A percentile compares a stretch with the other conserved stretches of the same genome.
These are phyloP conservation scores for Podaxis carcinomalis DNA, from an alignment of 768 basidiomycete species.

Conservation along the genomic window DNA sequence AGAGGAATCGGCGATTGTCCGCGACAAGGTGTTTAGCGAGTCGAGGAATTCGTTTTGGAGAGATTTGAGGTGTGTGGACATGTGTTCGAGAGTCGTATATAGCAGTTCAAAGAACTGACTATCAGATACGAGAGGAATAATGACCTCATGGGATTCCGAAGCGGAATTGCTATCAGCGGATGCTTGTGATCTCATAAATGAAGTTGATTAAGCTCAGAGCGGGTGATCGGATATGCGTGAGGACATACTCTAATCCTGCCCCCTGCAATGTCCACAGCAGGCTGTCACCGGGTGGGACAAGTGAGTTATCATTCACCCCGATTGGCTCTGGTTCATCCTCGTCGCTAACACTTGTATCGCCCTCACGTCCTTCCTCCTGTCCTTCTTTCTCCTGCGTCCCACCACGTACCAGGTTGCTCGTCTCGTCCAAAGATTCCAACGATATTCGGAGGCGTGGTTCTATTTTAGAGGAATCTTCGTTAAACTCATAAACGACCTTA, in stretches of 20 bases:
- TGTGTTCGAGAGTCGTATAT: conserved; percentile 51
- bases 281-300: conserved; percentile 2
- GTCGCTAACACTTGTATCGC: conserved; percentile 3
- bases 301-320: conserved; percentile 1
- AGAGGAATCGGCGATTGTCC: conserved; percentile 35
- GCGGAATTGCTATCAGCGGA: conserved; percentile 11
- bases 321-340: conserved; percentile 2
- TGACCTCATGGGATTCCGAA: conserved; percentile 38
- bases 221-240: neutral
- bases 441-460: conserved; percentile 58
- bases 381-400: conserved; percentile 1
- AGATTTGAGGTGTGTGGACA: conserved; percentile 42
- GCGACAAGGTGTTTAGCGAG: conserved; percentile 33
- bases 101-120: conserved; percentile 77
- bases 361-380: neutral
- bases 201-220: neutral
- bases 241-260: neutral
- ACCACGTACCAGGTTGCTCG: neutral
- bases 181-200: neutral
- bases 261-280: conserved; percentile 20
- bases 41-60: conserved; percentile 48
- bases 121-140: conserved; percentile 80
- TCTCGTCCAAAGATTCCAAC: conserved; percentile 24
- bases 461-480: conserved; percentile 38
- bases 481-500: conserved; percentile 55